Evolutionary conservation across 1,139 yeast genomes (phyloP).

Genomic region (Saccharomyces hybrid): DNA sequence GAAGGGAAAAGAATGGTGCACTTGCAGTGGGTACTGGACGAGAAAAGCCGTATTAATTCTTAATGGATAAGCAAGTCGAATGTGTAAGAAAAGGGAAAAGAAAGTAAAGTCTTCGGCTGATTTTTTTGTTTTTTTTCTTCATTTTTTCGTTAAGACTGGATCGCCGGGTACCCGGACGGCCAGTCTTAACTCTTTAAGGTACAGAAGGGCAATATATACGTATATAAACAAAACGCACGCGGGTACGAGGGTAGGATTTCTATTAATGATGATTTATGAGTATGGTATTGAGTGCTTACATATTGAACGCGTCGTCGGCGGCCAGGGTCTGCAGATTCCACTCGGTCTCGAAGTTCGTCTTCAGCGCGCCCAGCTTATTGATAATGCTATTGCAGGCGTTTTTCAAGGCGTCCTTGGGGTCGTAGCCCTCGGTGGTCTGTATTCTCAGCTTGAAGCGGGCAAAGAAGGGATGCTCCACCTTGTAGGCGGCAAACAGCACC

Average conservation of each 20-base stretch:
- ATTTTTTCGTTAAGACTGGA: background rate
- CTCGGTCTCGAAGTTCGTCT: constrained; percentile 76
- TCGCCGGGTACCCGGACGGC: background rate
- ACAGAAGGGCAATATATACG: background rate
- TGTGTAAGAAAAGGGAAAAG: background rate
- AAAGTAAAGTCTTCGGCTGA: background rate
- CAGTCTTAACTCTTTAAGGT: no score
- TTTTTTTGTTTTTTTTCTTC: background rate
- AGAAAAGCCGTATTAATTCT: background rate
- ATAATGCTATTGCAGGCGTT: constrained; percentile 83
- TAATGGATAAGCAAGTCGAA: background rate
- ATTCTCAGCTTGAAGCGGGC: constrained; percentile 89
- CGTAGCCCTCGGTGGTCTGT: constrained; percentile 91
- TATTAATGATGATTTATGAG: background rate
- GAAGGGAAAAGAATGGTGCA: background rate
- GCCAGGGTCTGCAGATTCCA: constrained; percentile 85
- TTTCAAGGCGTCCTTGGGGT: constrained; percentile 82
- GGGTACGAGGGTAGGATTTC: background rate
- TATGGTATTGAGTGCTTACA: background rate
- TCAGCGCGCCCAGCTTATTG: constrained; percentile 65
- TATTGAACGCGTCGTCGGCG: constrained; percentile 38
- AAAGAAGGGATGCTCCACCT: constrained; percentile 93
- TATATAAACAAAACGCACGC: background rate
- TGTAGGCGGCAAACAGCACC: constrained; percentile 92
- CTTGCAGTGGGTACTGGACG: background rate